phyloP scores from a whole-genome alignment of 139 green algal genomes.

The Microglena sp. region DNA sequence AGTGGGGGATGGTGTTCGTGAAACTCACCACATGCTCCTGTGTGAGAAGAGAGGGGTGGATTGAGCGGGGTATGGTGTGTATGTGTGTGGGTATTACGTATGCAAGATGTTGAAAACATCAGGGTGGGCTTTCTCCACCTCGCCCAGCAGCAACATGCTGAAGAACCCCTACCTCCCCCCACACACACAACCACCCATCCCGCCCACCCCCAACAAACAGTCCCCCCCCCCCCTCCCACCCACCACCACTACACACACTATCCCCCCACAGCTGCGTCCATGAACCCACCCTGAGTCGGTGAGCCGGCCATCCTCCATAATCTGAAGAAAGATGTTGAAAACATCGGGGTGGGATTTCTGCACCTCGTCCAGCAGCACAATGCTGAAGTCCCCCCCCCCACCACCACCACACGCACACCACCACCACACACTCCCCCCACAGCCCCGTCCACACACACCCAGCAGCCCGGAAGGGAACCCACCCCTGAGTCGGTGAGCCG shows the following conservation, averaged over 20 bases:
- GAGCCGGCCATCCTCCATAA: constrained; percentile 88
- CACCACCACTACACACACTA: not conserved
- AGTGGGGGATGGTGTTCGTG: too few relatives aligned
- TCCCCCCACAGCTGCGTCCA: not conserved
- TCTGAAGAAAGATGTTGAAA: constrained; percentile 93
- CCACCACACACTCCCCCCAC: not conserved
- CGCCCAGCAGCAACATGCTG: too few relatives aligned
- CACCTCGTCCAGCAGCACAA: constrained; percentile 96
- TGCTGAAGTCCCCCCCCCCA: too few relatives aligned
- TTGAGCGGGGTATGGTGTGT: too few relatives aligned
- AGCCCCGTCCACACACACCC: not conserved
- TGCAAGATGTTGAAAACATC: too few relatives aligned
- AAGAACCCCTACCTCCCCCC: not conserved
- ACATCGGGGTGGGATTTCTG: constrained; percentile 99
- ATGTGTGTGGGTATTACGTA: too few relatives aligned
- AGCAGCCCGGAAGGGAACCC: too few relatives aligned
- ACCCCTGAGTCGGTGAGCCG: constrained; percentile 71
- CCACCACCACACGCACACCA: constrained; percentile 17
- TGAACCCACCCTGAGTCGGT: constrained; percentile 60
- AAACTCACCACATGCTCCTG: too few relatives aligned
- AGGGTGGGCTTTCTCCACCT: too few relatives aligned
- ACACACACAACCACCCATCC: not conserved
- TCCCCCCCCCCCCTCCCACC: not conserved
- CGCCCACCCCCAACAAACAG: not conserved
- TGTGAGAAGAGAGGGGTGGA: too few relatives aligned